A percentile compares a stretch with the other conserved stretches of the same genome.
phyloP scores from a whole-genome alignment of 805 yeast species.

The Candida caryicola region DNA sequence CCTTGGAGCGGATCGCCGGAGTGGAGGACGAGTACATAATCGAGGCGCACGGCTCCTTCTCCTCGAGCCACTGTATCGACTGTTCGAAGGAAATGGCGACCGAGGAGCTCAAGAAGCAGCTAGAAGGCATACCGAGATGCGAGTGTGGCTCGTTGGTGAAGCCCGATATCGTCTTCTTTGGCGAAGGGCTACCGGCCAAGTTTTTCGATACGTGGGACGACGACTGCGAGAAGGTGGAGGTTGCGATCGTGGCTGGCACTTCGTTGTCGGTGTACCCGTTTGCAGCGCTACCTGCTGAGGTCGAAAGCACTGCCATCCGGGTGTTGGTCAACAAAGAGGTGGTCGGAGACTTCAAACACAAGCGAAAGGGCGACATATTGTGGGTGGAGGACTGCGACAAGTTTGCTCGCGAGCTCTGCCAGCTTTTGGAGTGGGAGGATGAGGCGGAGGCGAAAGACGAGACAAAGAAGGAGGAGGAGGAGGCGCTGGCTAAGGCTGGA shows the following conservation, averaged over 20 bases:
- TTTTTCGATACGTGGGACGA: conserved; percentile 72
- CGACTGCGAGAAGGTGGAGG: conserved; percentile 50
- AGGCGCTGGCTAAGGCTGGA: not conserved
- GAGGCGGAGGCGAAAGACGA: conserved; percentile 46
- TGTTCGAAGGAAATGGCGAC: conserved; percentile 57
- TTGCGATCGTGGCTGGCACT: conserved; percentile 90
- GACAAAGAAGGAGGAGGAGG: conserved; percentile 4
- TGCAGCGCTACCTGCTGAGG: conserved; percentile 75
- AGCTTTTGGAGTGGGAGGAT: conserved; percentile 60
- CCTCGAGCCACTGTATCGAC: conserved; percentile 75
- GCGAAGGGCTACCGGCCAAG: conserved; percentile 73
- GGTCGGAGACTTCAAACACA: conserved; percentile 66
- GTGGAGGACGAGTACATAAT: conserved; percentile 60
- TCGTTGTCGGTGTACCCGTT: conserved; percentile 88
- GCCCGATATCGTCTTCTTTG: conserved; percentile 94
- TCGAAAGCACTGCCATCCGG: conserved; percentile 47
- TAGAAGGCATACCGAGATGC: conserved; percentile 55
- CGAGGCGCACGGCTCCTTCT: conserved; percentile 96
- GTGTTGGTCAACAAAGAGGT: conserved; percentile 69
- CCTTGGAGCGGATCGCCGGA: conserved; percentile 84
- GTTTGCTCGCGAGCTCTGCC: conserved; percentile 54
- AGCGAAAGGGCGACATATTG: conserved; percentile 58
- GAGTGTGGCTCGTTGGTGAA: conserved; percentile 76
- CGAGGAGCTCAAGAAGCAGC: conserved; percentile 40
- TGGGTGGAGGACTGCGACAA: conserved; percentile 63